Evolutionary conservation across 2,329 filamentous ascomycete genomes (phyloP), one percentile per base, ranked within the genome.

Genomic region (Neurospora sp.): DNA sequence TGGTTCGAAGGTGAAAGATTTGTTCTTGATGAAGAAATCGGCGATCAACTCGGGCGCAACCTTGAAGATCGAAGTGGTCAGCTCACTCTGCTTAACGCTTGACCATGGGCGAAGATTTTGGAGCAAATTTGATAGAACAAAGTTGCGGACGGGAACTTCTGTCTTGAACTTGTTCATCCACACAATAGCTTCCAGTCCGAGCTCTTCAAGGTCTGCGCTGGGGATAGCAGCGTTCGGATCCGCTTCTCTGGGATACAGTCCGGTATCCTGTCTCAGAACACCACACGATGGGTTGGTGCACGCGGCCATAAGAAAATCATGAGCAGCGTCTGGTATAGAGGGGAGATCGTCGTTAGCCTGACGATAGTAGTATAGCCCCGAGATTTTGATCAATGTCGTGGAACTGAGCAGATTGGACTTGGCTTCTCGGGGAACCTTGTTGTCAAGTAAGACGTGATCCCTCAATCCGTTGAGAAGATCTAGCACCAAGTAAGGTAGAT

Each of bases 1-100:
- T 0, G 96, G 94, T 57, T 98, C 94, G 72, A 97, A 93, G 0
- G 90, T 88, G 76, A 98, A 96, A 69, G 90, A 87, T 71, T 87
- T 89, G 77, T 93, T 94, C 77, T 88, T 89, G 62, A 89, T 84
- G 77, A 97, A 98, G 78, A 96, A 99, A 76, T 93, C 89, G 62
- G 93, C 91, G 1, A 97, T 87, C 3, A 98, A 85, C 79, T 98
- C 96, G 0, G 96, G 95, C 0, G 91, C 92, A 8, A 88, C 87
- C 72, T 84, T 85, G 77, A 99, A 97, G 40, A 97, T 93, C 3
- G 89, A 85, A 4, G 95, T 82, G 1, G 97, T 81, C 10, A 99
- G 85, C 74, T 97, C 91, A 74, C 90, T 91, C 77, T 99, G 94
- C 71, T 91, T 87, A 40, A 88, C 85, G 79, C 89, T 93, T 38